Evolutionary conservation across 2,329 filamentous ascomycete species (phyloP), one percentile per base, ranked within the genome.

Genomic region (Fulvia fulva): DNA sequence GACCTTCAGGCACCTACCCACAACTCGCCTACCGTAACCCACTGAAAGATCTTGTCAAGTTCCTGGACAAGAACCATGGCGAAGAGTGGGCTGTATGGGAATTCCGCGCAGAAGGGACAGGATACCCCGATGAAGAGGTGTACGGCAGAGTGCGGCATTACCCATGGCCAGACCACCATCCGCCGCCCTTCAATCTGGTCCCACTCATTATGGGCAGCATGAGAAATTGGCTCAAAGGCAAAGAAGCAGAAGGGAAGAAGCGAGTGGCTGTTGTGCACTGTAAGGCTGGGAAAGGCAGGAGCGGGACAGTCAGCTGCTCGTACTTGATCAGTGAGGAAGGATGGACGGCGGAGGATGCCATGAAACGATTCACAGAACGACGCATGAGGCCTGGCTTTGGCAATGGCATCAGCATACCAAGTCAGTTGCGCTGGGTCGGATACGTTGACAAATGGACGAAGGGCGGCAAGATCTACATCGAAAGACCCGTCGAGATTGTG

Each of bases 161-260:
- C 70, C 94, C 94, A 0, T 99, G 90, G 86, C 94, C 94, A 0
- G 94, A 99, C 72, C 94, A 99, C 71, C 94, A 99, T 72, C 94
- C 94, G 3, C 94, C 94, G 53, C 94, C 94, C 0, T 99, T 99
- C 69, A 82, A 86, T 22, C 80, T 97, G 21, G 87, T 99, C 34
- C 93, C 93, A 0, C 81, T 90, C 75, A 92, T 97, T 61, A 86
- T 97, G 82, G 91, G 87, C 0, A 90, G 89, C 68, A 97, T 99
- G 92, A 83, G 89, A 60, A 90, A 93, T 69, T 97, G 93, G 91
- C 73, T 95, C 54, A 78, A 82, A 49, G 81, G 82, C 14, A 78
- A 79, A 9, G 77, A 79, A 12, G 67, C 77, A 1, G 63, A 69
- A 55, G 56, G 59, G 5, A 69, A 73, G 23, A 77, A 78, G 37